phyloP scores from a whole-genome alignment of 2,329 filamentous ascomycete species.

The Fusarium oligoseptatum region DNA sequence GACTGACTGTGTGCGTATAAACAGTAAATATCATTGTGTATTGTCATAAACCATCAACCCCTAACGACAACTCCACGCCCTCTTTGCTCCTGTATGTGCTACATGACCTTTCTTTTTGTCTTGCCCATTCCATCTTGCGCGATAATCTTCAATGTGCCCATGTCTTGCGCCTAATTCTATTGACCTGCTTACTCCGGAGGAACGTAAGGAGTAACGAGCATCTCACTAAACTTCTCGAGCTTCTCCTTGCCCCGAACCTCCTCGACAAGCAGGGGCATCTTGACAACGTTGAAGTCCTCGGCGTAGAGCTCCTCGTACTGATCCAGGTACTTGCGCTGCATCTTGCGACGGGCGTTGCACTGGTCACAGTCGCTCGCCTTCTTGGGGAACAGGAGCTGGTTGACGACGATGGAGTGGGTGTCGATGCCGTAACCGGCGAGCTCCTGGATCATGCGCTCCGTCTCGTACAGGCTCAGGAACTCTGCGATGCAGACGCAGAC shows the following conservation, averaged over 20 bases:
- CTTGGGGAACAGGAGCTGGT: constrained; percentile 95
- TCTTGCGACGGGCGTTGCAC: constrained; percentile 93
- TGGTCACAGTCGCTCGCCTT: constrained; percentile 89
- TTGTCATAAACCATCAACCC: constrained; percentile 31
- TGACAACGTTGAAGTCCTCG: constrained; percentile 95
- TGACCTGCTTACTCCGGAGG: constrained; percentile 66
- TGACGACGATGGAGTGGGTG: constrained; percentile 97
- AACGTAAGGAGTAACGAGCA: constrained; percentile 82
- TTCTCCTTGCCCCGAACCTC: constrained; percentile 96
- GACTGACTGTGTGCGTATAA: constrained; percentile 17
- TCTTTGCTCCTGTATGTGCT: constrained; percentile 22
- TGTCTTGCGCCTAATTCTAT: constrained; percentile 13
- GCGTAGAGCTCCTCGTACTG: constrained; percentile 99
- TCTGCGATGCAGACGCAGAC: constrained; percentile 99
- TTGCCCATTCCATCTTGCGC: constrained; percentile 19
- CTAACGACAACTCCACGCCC: constrained; percentile 37
- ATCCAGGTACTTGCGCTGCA: constrained; percentile 99
- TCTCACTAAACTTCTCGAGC: constrained; percentile 89
- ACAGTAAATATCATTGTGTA: constrained; percentile 13
- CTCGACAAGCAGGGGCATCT: constrained; percentile 96
- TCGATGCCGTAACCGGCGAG: constrained; percentile 93
- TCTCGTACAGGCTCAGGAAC: constrained; percentile 97
- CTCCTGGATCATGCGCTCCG: constrained; percentile 99
- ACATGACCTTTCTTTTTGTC: constrained; percentile 17
- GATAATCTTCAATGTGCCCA: constrained; percentile 8